A percentile compares a stretch with the other conserved stretches of the same genome.
Conservation (phyloP, 768 basidiomycete species). For the Lactifluus volemus region DNA sequence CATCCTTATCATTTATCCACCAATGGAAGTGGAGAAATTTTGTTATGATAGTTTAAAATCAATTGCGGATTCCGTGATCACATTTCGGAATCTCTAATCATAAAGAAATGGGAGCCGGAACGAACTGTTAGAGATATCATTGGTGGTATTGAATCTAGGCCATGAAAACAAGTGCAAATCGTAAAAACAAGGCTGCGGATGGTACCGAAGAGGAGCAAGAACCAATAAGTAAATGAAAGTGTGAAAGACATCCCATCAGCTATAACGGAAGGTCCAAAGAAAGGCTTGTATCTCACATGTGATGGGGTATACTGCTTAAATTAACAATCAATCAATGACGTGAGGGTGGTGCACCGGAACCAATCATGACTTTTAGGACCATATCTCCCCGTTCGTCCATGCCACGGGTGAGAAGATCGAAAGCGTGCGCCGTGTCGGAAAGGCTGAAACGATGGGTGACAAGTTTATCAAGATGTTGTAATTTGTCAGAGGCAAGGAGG, state of each 20-base stretch:
- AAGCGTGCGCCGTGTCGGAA: slow-evolving; percentile 59
- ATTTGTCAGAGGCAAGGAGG: slow-evolving; percentile 53
- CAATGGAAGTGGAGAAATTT: too few relatives aligned
- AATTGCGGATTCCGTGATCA: background rate
- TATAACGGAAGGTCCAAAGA: background rate
- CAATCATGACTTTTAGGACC: slow-evolving; percentile 88
- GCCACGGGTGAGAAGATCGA: slow-evolving; percentile 72
- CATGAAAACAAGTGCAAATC: slow-evolving; percentile 4
- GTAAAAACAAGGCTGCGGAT: background rate
- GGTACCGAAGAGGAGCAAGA: background rate
- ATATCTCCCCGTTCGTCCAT: slow-evolving; percentile 70
- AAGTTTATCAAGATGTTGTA: slow-evolving; percentile 59
- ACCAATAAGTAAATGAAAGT: slow-evolving; percentile 1
- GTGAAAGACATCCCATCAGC: background rate
- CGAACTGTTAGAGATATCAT: background rate
- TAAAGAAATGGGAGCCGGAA: background rate
- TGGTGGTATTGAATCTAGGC: slow-evolving; percentile 8
- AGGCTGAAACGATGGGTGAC: slow-evolving; percentile 72
- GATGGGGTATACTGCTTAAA: slow-evolving; percentile 15
- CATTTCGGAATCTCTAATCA: too few relatives aligned
- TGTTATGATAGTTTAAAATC: too few relatives aligned
- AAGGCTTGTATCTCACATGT: slow-evolving; percentile 1
- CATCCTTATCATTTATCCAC: too few relatives aligned
- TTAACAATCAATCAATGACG: slow-evolving; percentile 7
- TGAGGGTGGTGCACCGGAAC: slow-evolving; percentile 20